Base-by-base conservation (phyloP, 1,139 yeast species). In the Candida frijolesensis region DNA sequence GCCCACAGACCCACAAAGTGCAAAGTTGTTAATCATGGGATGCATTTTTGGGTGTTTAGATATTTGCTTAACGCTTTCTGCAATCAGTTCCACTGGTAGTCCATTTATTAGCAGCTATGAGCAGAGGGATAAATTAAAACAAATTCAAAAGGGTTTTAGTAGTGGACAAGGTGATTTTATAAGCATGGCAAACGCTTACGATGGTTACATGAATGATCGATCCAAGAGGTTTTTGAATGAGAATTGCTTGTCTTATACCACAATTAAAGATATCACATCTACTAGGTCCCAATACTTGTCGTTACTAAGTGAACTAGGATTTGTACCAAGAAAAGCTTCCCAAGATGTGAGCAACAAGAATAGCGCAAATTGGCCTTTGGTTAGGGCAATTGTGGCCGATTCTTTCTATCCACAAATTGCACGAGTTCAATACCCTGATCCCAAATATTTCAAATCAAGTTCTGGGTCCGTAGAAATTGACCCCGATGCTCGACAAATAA, bases 21-120 rank as follows among this genome's bases (percentile, higher is more conserved):
- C 96, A 6, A 94, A 94, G 61, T 67, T 92, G 46, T 71, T 94
- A 45, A 83, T 92, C 29, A 79, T 84, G 53, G 90, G 96, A 1
- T 83, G 95, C 44, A 79, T 91, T 11, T 89, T 92, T 65, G 96
- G 96, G 0, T 87, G 96, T 60, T 69, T 90, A n/a, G 92, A 88
- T 42, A 70, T 79, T 33, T 87, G 94, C 51, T 73, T 89, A 19
- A 81, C 92, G 0, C 70, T 90, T 22, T 94, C 96, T 0, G 83
- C 97, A 0, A 76, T 89, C 9, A 70, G 87, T 41, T 83, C 95
- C 14, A 76, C 85, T 6, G 91, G 95, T 1, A 74, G 83, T 29
- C 96, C 96, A 1, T 89, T 91, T 62, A 65, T 82, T 27, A 79
- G 81, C 45, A 82, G 79, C 46, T 68, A 72, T 33, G 96, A 88